phyloP scores from a whole-genome alignment of 2,329 filamentous ascomycete genomes.

The Phialocephala sp. region DNA sequence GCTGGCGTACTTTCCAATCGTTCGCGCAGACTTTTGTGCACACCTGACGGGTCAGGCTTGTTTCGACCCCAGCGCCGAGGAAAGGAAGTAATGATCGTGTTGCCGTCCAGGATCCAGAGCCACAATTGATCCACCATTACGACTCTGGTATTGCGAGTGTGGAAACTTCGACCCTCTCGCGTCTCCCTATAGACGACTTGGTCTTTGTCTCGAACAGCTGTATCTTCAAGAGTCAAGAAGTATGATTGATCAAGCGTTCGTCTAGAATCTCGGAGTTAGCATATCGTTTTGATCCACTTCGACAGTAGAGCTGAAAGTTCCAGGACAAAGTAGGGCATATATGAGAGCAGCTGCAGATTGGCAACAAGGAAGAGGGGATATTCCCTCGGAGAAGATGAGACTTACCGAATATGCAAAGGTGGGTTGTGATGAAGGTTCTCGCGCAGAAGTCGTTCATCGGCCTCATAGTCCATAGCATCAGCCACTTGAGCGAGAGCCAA shows the following conservation, averaged over 20 bases:
- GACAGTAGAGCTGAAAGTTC: too few relatives aligned
- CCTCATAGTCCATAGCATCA: conserved; percentile 36
- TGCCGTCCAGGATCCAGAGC: conserved; percentile 50
- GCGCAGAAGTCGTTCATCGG: conserved; percentile 31
- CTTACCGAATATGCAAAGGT: conserved; percentile 48
- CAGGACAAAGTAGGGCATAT: too few relatives aligned
- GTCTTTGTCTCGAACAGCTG: conserved; percentile 44
- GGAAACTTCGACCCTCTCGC: conserved; percentile 11
- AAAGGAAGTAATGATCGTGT: conserved; percentile 49
- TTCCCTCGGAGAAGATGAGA: too few relatives aligned
- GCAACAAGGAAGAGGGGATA: too few relatives aligned
- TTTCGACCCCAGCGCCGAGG: conserved; percentile 50
- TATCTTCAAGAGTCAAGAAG: conserved; percentile 47
- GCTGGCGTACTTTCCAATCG: conserved; percentile 36
- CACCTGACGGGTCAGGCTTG: conserved; percentile 47
- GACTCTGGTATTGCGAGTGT: conserved; percentile 30
- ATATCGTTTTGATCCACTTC: too few relatives aligned
- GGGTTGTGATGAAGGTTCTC: conserved; percentile 28
- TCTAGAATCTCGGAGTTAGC: too few relatives aligned
- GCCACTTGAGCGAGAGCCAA: conserved; percentile 28
- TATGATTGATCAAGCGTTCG: conserved; percentile 54
- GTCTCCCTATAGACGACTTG: conserved; percentile 35
- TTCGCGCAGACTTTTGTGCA: conserved; percentile 48
- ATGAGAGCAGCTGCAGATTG: too few relatives aligned
- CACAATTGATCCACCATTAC: conserved; percentile 53